These are phyloP conservation scores for Sporothrix globosa DNA, from an alignment of 2,329 filamentous ascomycete genomes.

Conservation along the genomic window DNA sequence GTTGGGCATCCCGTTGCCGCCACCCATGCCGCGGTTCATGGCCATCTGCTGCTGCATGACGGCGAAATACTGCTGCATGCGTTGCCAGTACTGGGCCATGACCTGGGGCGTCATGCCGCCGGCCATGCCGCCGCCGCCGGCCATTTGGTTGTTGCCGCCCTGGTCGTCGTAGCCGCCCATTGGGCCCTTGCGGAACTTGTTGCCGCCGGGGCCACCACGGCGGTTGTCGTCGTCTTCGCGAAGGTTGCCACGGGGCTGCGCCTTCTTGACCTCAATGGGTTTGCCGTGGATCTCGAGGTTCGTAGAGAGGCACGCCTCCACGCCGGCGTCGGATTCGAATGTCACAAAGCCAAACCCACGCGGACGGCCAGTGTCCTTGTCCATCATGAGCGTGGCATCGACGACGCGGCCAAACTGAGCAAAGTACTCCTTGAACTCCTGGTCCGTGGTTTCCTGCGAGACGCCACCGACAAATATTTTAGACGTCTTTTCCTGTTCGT, in stretches of 20 bases:
- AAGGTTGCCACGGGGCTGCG: constrained; percentile 91
- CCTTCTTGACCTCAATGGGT: constrained; percentile 97
- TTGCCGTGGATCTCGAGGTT: constrained; percentile 93
- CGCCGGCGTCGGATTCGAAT: constrained; percentile 92
- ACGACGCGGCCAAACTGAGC: constrained; percentile 94
- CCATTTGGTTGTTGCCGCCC: constrained; percentile 45
- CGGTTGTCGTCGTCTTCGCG: constrained; percentile 80
- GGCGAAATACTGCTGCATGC: constrained; percentile 96
- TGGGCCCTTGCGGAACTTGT: constrained; percentile 61
- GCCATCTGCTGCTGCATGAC: constrained; percentile 95
- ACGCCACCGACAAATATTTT: constrained; percentile 99
- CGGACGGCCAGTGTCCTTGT: constrained; percentile 97
- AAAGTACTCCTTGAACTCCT: constrained; percentile 96
- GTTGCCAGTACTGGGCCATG: constrained; percentile 98
- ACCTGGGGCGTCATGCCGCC: constrained; percentile 88
- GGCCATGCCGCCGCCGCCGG: constrained; percentile 42
- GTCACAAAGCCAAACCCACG: constrained; percentile 98
- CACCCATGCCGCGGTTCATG: constrained; percentile 71
- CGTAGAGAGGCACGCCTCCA: constrained; percentile 83
- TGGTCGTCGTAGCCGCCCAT: constrained; percentile 44
- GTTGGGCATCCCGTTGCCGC: constrained; percentile 58
- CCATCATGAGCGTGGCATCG: constrained; percentile 99
- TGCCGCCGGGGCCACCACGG: constrained; percentile 50
- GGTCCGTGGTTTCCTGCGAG: constrained; percentile 93
- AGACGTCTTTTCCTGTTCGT: constrained; percentile 96